A percentile compares a stretch with the other conserved stretches of the same genome.
phyloP scores from a whole-genome alignment of 2,329 filamentous ascomycete species.

The Trichoderma gracile region DNA sequence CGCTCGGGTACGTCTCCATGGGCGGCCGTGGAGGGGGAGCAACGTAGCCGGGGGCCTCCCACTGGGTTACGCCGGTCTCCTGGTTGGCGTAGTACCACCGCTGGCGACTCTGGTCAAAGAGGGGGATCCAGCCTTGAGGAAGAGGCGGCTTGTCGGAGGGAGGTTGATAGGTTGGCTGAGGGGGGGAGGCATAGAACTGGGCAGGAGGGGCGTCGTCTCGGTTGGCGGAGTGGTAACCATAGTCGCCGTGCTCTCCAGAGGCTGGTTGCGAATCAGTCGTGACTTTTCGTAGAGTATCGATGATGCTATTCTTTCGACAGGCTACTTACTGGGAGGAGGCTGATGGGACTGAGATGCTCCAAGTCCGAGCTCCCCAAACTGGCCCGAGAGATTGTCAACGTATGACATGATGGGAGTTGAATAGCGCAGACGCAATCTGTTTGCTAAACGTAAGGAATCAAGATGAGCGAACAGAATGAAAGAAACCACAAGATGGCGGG shows the following conservation, averaged over 20 bases:
- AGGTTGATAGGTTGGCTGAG: slow-evolving; percentile 37
- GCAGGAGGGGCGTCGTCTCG: slow-evolving; percentile 29
- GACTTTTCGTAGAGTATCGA: too few species aligned
- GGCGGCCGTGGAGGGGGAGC: slow-evolving; percentile 30
- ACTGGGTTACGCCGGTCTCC: slow-evolving; percentile 61
- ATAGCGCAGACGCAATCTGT: background rate
- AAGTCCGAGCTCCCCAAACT: slow-evolving; percentile 17
- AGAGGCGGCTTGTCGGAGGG: slow-evolving; percentile 50
- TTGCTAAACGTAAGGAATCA: background rate
- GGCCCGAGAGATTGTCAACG: slow-evolving; percentile 14
- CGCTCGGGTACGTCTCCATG: slow-evolving; percentile 30
- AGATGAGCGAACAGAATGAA: background rate
- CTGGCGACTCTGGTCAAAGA: slow-evolving; percentile 62
- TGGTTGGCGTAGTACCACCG: slow-evolving; percentile 67
- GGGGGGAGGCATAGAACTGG: slow-evolving; percentile 30
- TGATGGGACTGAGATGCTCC: slow-evolving; percentile 22
- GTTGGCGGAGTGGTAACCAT: slow-evolving; percentile 31
- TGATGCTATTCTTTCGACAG: too few species aligned
- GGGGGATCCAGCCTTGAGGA: slow-evolving; percentile 61
- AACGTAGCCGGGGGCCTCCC: slow-evolving; percentile 56
- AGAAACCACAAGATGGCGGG: background rate
- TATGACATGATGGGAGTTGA: slow-evolving; percentile 9
- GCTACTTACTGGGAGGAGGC: slow-evolving; percentile 19
- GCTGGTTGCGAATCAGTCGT: background rate
- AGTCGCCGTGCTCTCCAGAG: background rate